Percentiles rank a stretch among this genome's conserved stretches.
phyloP scores from a whole-genome alignment of 257 asterid species.

The Fraxinus americana region DNA sequence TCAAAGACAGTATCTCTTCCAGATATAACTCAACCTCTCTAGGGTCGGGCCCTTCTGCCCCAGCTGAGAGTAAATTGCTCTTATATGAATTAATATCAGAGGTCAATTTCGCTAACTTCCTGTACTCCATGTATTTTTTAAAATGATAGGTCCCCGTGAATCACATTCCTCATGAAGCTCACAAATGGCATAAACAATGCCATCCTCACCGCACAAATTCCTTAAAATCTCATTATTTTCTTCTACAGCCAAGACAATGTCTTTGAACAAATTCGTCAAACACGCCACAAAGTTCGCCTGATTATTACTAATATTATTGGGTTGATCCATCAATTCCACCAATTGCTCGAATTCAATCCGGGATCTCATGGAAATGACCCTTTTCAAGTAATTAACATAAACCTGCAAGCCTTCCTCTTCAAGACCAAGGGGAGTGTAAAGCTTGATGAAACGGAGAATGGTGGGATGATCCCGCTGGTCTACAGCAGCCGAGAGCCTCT shows the following conservation, averaged over 20 bases:
- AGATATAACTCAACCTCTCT: conserved; percentile 84
- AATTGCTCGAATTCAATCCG: conserved; percentile 80
- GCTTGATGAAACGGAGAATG: conserved; percentile 74
- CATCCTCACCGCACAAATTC: conserved; percentile 89
- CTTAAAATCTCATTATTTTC: conserved; percentile 77
- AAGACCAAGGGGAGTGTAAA: conserved; percentile 71
- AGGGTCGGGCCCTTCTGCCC: conserved; percentile 86
- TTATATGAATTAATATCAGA: conserved; percentile 86
- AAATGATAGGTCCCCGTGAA: conserved; percentile 72
- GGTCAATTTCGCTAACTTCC: conserved; percentile 68
- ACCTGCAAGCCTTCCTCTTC: conserved; percentile 90
- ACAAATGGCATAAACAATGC: conserved; percentile 86
- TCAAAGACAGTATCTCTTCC: conserved; percentile 83
- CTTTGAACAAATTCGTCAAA: conserved; percentile 86
- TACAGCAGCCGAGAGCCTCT: conserved; percentile 63
- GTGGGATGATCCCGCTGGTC: conserved; percentile 84
- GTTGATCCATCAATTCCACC: conserved; percentile 58
- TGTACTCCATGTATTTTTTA: conserved; percentile 82
- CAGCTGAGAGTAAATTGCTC: conserved; percentile 68
- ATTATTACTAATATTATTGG: conserved; percentile 21
- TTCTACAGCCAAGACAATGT: conserved; percentile 89
- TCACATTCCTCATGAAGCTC: conserved; percentile 98
- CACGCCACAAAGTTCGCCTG: conserved; percentile 67
- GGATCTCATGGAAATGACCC: conserved; percentile 74
- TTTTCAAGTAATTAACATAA: conserved; percentile 70